Base-by-base conservation (phyloP, 2,329 filamentous ascomycete species). In the Fusarium sp. region DNA sequence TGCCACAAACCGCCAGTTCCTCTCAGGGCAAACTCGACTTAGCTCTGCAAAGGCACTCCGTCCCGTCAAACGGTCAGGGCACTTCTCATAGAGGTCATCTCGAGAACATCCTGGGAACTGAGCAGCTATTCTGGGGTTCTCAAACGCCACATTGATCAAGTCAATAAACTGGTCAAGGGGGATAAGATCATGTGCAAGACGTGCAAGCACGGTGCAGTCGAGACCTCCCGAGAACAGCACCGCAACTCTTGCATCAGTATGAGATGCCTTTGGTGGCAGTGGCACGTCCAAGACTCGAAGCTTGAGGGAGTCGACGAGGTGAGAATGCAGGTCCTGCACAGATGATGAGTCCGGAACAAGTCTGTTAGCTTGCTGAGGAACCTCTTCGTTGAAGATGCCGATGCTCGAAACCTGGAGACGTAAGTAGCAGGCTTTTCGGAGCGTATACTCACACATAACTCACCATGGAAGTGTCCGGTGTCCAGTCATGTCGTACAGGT, bases 81-180 rank as follows among this genome's bases (percentile, higher is more conserved):
- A 99, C 27, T 90, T 87, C 82, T 98, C 95, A 78, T 94, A 98
- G 0, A 91, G 82, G 68, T 81, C 81, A 4, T 80, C 73, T 68
- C 79, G 67, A 0, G 80, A 78, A 4, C 77, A 67, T 8, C 68
- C 71, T 23, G 85, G 85, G 14, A 89, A 83, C 50, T 90, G 87
- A 4, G 87, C 91, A 68, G 88, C 91, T 73, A 92, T 90, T 35
- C 94, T 89, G 0, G 95, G 96, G 75, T 99, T 99, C 82, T 99
- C 94, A 79, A 99, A 99, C 0, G 96, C 97, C 54, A 99, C 96
- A 76, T 99, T 99, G 73, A 99, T 88, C 10, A 99, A 87, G 80
- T 98, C 97, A 70, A 99, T 92, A 1, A 89, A 85, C 78, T 97
- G 92, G 5, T 87, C 83, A 0, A 80, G 16, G 0, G 94, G 93